These are phyloP conservation scores for Chalciporus pseudorubinellus DNA, from an alignment of 768 basidiomycete genomes.

Conservation along the genomic window DNA sequence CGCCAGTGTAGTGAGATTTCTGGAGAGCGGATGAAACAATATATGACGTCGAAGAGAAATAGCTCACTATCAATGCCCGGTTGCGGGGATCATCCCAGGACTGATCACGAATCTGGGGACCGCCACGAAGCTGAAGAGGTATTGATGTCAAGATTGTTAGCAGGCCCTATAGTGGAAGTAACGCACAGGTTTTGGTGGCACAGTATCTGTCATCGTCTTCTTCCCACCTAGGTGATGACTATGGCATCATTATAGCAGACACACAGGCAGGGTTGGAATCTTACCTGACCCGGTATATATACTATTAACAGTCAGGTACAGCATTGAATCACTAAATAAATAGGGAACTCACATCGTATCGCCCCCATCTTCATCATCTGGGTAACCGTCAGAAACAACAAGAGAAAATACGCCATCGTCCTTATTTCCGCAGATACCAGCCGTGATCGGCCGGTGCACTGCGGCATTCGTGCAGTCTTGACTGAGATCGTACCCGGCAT, in stretches of 20 bases:
- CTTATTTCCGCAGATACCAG: constrained; percentile 22
- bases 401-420: constrained; percentile 17
- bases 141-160: not conserved
- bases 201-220: constrained; percentile 2
- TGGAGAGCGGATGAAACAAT: not conserved
- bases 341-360: constrained; percentile 22
- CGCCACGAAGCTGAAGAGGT: constrained; percentile 12
- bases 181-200: constrained; percentile 24
- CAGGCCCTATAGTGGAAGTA: not conserved
- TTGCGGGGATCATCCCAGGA: constrained; percentile 17
- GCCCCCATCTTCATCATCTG: constrained; percentile 25
- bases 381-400: constrained; percentile 19
- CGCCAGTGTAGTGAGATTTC: constrained; percentile 20
- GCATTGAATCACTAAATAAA: too few species aligned
- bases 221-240: constrained; percentile 18
- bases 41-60: not conserved
- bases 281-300: constrained; percentile 27
- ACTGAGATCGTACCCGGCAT: not conserved
- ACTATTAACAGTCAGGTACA: constrained; percentile 2
- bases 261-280: not conserved
- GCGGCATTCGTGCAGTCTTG: constrained; percentile 5
- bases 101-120: constrained; percentile 25
- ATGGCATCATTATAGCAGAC: too few species aligned
- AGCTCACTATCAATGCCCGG: constrained; percentile 18
- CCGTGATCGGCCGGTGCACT: constrained; percentile 14